Evolutionary conservation across 495 filamentous ascomycete species (phyloP).

Genomic region (Stereocaulon alpinum): DNA sequence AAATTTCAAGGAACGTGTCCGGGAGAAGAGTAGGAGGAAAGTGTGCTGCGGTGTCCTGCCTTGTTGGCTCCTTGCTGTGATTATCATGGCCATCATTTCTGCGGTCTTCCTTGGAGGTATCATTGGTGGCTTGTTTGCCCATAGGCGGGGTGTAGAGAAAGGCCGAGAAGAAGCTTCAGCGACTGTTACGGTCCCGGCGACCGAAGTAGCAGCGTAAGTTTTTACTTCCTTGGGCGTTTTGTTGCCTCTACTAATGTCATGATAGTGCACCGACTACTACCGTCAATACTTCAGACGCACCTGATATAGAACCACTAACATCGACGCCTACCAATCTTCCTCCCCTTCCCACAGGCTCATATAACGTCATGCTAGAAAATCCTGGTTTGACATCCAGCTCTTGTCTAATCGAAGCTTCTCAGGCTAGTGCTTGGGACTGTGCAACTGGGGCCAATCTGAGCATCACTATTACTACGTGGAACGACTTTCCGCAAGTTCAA

Average conservation of each 20-base stretch:
- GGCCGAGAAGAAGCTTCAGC: conserved; percentile 3
- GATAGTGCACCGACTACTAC: conserved; percentile 28
- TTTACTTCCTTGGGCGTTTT: not conserved
- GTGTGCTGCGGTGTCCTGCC: conserved; percentile 54
- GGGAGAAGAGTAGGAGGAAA: conserved; percentile 44
- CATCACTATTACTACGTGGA: conserved; percentile 26
- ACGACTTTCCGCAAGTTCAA: conserved; percentile 22
- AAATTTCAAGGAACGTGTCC: conserved; percentile 44
- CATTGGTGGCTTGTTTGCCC: conserved; percentile 46
- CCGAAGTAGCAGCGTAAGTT: conserved; percentile 31
- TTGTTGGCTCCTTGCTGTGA: conserved; percentile 55
- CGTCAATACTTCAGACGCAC: conserved; percentile 43
- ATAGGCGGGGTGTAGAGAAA: conserved; percentile 14
- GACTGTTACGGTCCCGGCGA: conserved; percentile 19
- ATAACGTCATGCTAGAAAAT: conserved; percentile 44
- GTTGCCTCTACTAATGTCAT: conserved; percentile 12
- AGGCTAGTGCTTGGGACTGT: conserved; percentile 63
- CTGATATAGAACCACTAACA: conserved; percentile 54
- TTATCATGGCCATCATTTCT: conserved; percentile 42
- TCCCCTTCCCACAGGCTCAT: conserved; percentile 55
- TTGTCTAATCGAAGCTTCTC: conserved; percentile 53
- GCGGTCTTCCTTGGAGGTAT: conserved; percentile 46
- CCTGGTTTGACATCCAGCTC: conserved; percentile 48
- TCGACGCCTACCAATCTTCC: conserved; percentile 47
- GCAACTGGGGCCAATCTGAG: conserved; percentile 31